Conservation (phyloP, 192 early-diverging fungal species). For the Gaertneriomyces sp. region DNA sequence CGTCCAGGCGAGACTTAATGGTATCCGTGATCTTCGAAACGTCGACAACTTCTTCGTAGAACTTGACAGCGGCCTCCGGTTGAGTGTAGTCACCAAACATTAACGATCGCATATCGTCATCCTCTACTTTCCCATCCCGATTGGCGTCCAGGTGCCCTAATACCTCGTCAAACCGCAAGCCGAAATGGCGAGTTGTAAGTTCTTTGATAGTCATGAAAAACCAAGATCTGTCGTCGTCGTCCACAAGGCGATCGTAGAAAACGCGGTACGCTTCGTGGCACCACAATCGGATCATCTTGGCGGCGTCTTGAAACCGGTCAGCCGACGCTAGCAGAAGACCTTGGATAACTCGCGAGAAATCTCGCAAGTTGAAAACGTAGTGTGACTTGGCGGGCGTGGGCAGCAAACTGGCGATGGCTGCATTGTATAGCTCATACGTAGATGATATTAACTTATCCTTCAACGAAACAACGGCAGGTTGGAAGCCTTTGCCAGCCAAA, state of each 20-base stretch:
- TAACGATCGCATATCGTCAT: slow-evolving; percentile 56
- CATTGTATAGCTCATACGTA: slow-evolving; percentile 50
- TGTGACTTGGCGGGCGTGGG: slow-evolving; percentile 60
- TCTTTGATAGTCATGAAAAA: slow-evolving; percentile 51
- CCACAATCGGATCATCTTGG: slow-evolving; percentile 54
- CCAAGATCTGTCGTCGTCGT: slow-evolving; percentile 53
- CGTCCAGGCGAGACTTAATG: slow-evolving; percentile 51
- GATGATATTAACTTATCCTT: slow-evolving; percentile 42
- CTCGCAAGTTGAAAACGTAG: slow-evolving; percentile 59
- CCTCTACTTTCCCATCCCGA: slow-evolving; percentile 53
- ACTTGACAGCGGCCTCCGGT: slow-evolving; percentile 45
- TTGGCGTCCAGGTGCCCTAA: slow-evolving; percentile 50
- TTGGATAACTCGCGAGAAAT: slow-evolving; percentile 55
- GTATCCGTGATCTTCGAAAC: slow-evolving; percentile 47
- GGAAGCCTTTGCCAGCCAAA: slow-evolving; percentile 43
- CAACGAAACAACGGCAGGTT: slow-evolving; percentile 27
- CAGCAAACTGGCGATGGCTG: slow-evolving; percentile 50
- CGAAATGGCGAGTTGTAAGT: slow-evolving; percentile 42
- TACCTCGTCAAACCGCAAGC: slow-evolving; percentile 43
- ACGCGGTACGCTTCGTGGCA: slow-evolving; percentile 56
- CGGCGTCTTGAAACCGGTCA: slow-evolving; percentile 43
- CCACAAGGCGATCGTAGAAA: slow-evolving; percentile 58
- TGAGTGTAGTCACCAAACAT: slow-evolving; percentile 60
- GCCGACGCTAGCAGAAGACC: slow-evolving; percentile 48
- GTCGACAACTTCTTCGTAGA: slow-evolving; percentile 51